phyloP scores from a whole-genome alignment of 495 filamentous ascomycete species.

The Xylaria flabelliformis region DNA sequence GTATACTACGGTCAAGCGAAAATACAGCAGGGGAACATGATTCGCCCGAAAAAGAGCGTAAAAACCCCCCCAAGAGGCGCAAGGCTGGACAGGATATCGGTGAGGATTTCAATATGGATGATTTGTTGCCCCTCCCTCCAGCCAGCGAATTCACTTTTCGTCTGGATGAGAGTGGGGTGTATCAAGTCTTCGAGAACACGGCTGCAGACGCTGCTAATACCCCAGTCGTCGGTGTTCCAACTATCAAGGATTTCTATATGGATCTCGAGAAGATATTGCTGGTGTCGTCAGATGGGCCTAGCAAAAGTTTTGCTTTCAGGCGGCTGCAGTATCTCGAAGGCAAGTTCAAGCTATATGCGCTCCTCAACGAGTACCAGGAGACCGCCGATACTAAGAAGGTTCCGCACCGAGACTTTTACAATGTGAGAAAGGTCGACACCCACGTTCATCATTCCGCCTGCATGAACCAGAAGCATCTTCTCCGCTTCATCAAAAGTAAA shows the following conservation, averaged over 20 bases:
- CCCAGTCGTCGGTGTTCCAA: conserved; percentile 82
- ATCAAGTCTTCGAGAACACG: conserved; percentile 82
- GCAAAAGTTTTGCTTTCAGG: conserved; percentile 95
- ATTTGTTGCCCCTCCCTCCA: conserved; percentile 73
- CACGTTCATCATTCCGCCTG: conserved; percentile 99
- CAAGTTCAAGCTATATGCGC: conserved; percentile 90
- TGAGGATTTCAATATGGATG: conserved; percentile 84
- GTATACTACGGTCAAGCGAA: conserved; percentile 25
- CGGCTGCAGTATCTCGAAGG: conserved; percentile 94
- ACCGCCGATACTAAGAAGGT: conserved; percentile 97
- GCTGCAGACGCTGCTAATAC: conserved; percentile 63
- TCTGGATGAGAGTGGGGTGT: conserved; percentile 84
- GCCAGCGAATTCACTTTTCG: conserved; percentile 73
- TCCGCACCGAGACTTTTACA: conserved; percentile 98
- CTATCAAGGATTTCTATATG: conserved; percentile 91
- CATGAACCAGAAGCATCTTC: conserved; percentile 98
- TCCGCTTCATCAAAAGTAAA: conserved; percentile 99
- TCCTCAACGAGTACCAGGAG: conserved; percentile 96
- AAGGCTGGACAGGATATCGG: conserved; percentile 93
- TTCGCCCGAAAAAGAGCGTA: conserved; percentile 33
- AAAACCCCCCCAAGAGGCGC: conserved; percentile 59
- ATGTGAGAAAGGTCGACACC: conserved; percentile 97
- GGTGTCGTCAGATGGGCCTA: conserved; percentile 90
- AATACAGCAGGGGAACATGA: conserved; percentile 2
- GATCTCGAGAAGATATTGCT: conserved; percentile 87